Evolutionary conservation across 768 basidiomycete genomes (phyloP), one percentile per base, ranked within the genome.

Genomic region (Tricholoma flavovirens): DNA sequence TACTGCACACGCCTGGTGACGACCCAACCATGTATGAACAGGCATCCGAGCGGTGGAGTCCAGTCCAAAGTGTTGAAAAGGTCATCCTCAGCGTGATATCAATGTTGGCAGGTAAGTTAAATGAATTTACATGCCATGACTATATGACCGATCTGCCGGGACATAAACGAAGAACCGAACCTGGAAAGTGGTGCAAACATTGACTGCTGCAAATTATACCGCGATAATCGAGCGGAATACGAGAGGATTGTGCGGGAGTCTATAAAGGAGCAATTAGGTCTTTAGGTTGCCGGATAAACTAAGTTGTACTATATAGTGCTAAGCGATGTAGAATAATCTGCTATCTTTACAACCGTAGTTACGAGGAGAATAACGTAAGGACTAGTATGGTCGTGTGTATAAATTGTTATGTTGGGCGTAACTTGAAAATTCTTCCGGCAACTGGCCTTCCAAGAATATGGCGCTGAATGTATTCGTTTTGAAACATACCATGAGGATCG

Each of bases 31-130:
- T 91, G 79, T 98, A 98, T 69, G 96, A 99, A 69, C 84, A 88
- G 62, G 93, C 94, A 0, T 93, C 90, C 17, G 97, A 99, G 66
- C 82, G 97, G 36, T 99, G 97, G 97, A 93, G 90, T 56, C 97
- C 97, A n/a, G 96, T 98, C 0, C 96, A 98, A 73, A 93, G 91
- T 65, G 91, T 99, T 14, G 90, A 98, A 75, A 98, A 97, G 73
- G 96, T 97, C 60, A 81, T 98, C 53, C 78, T 98, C 9, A 95
- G 93, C 62, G 96, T 99, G 21, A 86, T 99, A 62, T 94, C 91
- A 40, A 98, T 99, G 94, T 79, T 99, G 11, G 95, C 97, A 59
- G 91, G 93, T 90, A 61, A 60, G 83, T 66, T 26, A 24, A 32
- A 36, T 55, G 22, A 22, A 15, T 14, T 22, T 57, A 53, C 38